Percentiles rank a stretch among this genome's conserved stretches.
Conservation (phyloP, 306 rosid genomes). For the Lupinus albus region DNA sequence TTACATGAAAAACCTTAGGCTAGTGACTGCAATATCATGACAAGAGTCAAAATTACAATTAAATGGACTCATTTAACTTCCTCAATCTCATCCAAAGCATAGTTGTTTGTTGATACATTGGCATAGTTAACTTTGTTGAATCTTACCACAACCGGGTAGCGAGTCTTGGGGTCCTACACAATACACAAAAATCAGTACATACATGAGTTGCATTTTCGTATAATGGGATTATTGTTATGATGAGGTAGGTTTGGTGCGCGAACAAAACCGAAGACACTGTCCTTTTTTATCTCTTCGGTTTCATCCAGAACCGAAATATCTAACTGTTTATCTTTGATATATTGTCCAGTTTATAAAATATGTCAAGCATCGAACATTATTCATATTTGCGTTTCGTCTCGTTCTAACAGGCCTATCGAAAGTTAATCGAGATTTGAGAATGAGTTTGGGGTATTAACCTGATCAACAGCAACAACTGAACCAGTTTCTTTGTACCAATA, state of each 20-base stretch:
- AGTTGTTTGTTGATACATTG: conserved; percentile 86
- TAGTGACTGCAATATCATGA: conserved; percentile 47
- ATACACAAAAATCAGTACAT: conserved; percentile 20
- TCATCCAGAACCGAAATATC: no score
- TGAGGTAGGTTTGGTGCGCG: neutral
- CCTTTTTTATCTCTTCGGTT: no score
- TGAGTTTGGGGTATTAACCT: conserved; percentile 48
- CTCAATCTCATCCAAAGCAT: conserved; percentile 81
- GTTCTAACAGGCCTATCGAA: no score
- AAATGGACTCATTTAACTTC: conserved; percentile 58
- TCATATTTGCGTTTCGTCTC: no score
- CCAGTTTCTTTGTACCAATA: conserved; percentile 83
- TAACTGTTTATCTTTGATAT: no score
- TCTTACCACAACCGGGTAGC: conserved; percentile 88
- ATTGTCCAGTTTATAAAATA: no score
- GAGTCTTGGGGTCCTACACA: conserved; percentile 72
- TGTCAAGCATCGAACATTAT: no score
- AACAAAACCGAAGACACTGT: no score
- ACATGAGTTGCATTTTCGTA: conserved; percentile 1
- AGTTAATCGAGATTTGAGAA: neutral
- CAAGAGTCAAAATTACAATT: conserved; percentile 51
- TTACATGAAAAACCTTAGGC: conserved; percentile 39
- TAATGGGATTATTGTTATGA: neutral
- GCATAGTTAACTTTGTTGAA: conserved; percentile 87
- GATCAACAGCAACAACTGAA: conserved; percentile 86